Evolutionary conservation across 2,329 filamentous ascomycete species (phyloP).

Genomic region (Beauveria australis): DNA sequence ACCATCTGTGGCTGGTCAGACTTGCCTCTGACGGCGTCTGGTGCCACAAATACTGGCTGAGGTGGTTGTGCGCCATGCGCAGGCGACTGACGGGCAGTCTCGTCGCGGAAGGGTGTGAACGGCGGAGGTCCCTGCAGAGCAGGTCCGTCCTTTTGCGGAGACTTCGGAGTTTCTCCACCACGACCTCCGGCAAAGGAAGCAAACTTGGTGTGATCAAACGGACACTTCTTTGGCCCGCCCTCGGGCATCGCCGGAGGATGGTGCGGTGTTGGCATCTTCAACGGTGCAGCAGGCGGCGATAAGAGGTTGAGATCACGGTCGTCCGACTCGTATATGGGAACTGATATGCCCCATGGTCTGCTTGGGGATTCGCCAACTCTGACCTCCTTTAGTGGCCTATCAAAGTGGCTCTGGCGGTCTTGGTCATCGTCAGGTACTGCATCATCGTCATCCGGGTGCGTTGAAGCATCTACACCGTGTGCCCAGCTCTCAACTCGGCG

Average conservation of each 20-base stretch:
- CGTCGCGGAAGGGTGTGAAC: slow-evolving; percentile 15
- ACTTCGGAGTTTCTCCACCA: slow-evolving; percentile 11
- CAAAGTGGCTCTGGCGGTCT: slow-evolving; percentile 66
- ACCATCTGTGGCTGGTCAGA: slow-evolving; percentile 57
- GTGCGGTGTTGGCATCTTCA: slow-evolving; percentile 37
- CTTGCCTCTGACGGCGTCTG: slow-evolving; percentile 26
- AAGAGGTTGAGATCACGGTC: slow-evolving; percentile 34
- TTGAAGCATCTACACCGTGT: slow-evolving; percentile 57
- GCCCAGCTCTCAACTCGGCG: slow-evolving; percentile 83
- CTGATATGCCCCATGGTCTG: slow-evolving; percentile 83
- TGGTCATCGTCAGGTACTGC: slow-evolving; percentile 32
- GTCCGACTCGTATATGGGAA: slow-evolving; percentile 51
- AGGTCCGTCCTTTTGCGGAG: slow-evolving; percentile 12
- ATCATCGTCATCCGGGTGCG: slow-evolving; percentile 21
- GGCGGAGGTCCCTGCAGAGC: slow-evolving; percentile 15
- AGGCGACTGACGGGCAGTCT: slow-evolving; percentile 10
- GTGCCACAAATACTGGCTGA: slow-evolving; percentile 47
- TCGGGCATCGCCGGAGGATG: slow-evolving; percentile 14
- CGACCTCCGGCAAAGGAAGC: slow-evolving; percentile 24
- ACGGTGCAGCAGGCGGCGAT: slow-evolving; percentile 51
- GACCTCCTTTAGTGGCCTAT: slow-evolving; percentile 77
- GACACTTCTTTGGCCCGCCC: slow-evolving; percentile 41
- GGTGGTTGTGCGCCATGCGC: slow-evolving; percentile 16
- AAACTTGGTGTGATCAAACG: slow-evolving; percentile 47
- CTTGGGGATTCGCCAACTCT: slow-evolving; percentile 91